Conservation (phyloP, 345 rosid species). For the Toxicodendron radicans region DNA sequence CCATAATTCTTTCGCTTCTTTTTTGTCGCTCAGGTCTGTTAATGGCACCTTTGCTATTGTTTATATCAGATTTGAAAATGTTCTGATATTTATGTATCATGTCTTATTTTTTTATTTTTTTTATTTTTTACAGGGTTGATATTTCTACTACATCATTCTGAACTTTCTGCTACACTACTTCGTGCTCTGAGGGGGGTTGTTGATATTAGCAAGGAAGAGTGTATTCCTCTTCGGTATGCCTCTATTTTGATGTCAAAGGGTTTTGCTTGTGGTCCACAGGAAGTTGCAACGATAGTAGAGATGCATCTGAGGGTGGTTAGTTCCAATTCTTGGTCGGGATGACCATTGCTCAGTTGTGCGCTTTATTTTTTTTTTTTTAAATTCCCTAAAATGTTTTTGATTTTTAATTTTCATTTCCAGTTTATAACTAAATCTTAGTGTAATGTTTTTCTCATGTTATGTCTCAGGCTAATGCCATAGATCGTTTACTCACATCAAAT, state of each 20-base stretch:
- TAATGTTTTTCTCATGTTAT: constrained; percentile 13
- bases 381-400: neutral
- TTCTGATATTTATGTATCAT: constrained; percentile 15
- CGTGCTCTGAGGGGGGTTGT: constrained; percentile 42
- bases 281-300: constrained; percentile 35
- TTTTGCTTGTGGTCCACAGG: constrained; percentile 63
- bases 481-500: constrained; percentile 70
- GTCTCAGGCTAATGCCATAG: constrained; percentile 75
- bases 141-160: neutral
- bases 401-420: constrained; percentile 11
- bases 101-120: neutral
- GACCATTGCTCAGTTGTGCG: neutral
- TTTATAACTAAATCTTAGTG: neutral
- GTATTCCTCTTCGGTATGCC: constrained; percentile 63
- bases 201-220: constrained; percentile 27
- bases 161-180: too few relatives aligned
- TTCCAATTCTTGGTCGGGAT: constrained; percentile 20
- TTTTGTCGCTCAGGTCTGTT: constrained; percentile 73
- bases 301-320: constrained; percentile 94
- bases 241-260: too few relatives aligned
- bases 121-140: constrained; percentile 76
- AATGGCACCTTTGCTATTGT: constrained; percentile 9
- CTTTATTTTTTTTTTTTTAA: neutral
- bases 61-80: neutral
- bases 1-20: constrained; percentile 77